Conservation (phyloP, 768 basidiomycete genomes). For the Suillus americanus region DNA sequence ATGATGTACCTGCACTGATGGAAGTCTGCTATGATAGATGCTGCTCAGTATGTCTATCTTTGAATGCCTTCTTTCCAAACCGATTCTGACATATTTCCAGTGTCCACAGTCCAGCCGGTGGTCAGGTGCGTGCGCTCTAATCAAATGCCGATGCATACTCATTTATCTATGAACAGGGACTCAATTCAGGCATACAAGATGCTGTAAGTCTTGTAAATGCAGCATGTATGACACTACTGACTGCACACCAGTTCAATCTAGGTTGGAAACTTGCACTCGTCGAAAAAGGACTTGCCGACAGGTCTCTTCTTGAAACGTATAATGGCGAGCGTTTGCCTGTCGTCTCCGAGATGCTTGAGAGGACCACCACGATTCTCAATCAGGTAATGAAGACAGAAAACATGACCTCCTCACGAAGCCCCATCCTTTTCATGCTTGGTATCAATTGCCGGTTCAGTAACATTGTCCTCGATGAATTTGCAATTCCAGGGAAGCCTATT, state of each 20-base stretch:
- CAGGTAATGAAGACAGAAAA: neutral
- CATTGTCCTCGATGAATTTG: slow-evolving; percentile 12
- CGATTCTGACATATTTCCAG: neutral
- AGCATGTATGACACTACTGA: no score
- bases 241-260: no score
- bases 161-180: no score
- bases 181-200: no score
- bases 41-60: neutral
- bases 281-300: no score
- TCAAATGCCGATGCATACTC: no score
- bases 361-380: slow-evolving; percentile 8
- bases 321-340: no score
- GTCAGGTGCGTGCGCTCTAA: neutral
- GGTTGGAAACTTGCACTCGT: no score
- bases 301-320: no score
- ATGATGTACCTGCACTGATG: neutral
- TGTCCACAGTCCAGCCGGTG: neutral
- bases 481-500: neutral
- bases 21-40: neutral
- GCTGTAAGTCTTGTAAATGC: no score
- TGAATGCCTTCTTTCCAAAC: neutral
- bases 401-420: slow-evolving; percentile 16
- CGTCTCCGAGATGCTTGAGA: no score
- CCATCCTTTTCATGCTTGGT: slow-evolving; percentile 31
- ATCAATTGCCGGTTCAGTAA: slow-evolving; percentile 16